phyloP scores from a whole-genome alignment of 1,284 basidiomycete genomes.

The Crepidotus sp. region DNA sequence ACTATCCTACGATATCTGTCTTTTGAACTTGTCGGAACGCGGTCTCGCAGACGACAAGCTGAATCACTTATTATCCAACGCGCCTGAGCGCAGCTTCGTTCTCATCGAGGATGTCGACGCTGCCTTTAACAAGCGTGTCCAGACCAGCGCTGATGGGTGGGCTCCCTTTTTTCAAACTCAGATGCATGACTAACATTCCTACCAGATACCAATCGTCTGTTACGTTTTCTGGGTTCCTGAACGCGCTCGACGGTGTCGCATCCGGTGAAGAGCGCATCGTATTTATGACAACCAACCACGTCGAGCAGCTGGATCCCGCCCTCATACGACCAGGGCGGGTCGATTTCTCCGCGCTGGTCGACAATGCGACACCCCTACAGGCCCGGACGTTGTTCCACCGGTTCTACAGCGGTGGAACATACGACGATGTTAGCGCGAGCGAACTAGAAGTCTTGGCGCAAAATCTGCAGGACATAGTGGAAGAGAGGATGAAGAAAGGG shows the following conservation, averaged over 20 bases:
- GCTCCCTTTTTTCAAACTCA: conserved; percentile 15
- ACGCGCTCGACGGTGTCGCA: conserved; percentile 95
- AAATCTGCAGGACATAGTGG: conserved; percentile 44
- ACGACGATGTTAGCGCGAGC: conserved; percentile 4
- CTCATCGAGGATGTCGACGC: conserved; percentile 97
- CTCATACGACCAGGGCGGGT: conserved; percentile 93
- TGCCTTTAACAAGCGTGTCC: conserved; percentile 90
- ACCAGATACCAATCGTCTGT: conserved; percentile 84
- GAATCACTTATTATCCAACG: conserved; percentile 88
- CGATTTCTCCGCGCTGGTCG: conserved; percentile 79
- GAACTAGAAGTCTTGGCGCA: conserved; percentile 36
- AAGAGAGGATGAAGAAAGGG: conserved; percentile 43
- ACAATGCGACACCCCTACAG: conserved; percentile 82
- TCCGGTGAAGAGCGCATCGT: conserved; percentile 96
- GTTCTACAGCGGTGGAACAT: conserved; percentile 65
- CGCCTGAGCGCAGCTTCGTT: conserved; percentile 87
- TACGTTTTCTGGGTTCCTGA: conserved; percentile 96
- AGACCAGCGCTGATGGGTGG: conserved; percentile 84
- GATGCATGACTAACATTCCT: conserved; percentile 15
- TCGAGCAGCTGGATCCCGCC: conserved; percentile 77
- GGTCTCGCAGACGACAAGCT: conserved; percentile 97
- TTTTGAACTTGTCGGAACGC: conserved; percentile 93
- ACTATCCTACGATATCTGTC: conserved; percentile 90
- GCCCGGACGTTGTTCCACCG: conserved; percentile 72
- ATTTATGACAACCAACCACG: conserved; percentile 99